Evolutionary conservation across 2,329 filamentous ascomycete genomes (phyloP), one percentile per base, ranked within the genome.

Genomic region (Claviceps sp.): DNA sequence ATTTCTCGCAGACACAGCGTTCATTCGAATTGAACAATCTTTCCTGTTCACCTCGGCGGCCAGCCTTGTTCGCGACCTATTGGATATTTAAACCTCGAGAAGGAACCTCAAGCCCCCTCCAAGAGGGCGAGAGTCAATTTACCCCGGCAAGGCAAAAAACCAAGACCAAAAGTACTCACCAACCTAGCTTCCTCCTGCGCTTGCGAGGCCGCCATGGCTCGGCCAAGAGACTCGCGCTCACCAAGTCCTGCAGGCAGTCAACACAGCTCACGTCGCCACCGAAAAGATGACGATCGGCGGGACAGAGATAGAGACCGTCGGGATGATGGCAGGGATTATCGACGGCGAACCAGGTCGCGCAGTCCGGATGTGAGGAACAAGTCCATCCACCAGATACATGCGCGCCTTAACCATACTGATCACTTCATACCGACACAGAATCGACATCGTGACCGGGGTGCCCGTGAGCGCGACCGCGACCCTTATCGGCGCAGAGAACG

Each of bases 161-260:
- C n/a, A 30, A 43, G 38, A 53, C 17, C 59, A 62, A 66, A 65
- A 67, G 66, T 69, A 69, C 65, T 68, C 64, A 68, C 62, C 64
- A 65, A 59, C 61, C 57, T 62, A 65, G 65, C 64, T 67, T 53
- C 64, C 65, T 68, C 63, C 67, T 65, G 66, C 70, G 68, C 67
- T 63, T 64, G 61, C 65, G 65, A 68, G 65, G 66, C 64, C 64
- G 62, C 62, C 64, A 81, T 81, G 78, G 77, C 76, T 79, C 78
- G 77, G 71, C 77, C 73, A 71, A 80, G 74, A 77, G 77, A 79
- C 74, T 79, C 78, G 73, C 78, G 87, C 86, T 91, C 87, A 90
- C 87, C 87, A 87, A 89, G 85, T 82, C 85, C 85, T 84, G 82
- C 84, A 89, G 86, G 85, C 81, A 89, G 85, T 77, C 83, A 86